Base-by-base conservation (phyloP, 768 basidiomycete genomes). In the Pleurotus platypus region DNA sequence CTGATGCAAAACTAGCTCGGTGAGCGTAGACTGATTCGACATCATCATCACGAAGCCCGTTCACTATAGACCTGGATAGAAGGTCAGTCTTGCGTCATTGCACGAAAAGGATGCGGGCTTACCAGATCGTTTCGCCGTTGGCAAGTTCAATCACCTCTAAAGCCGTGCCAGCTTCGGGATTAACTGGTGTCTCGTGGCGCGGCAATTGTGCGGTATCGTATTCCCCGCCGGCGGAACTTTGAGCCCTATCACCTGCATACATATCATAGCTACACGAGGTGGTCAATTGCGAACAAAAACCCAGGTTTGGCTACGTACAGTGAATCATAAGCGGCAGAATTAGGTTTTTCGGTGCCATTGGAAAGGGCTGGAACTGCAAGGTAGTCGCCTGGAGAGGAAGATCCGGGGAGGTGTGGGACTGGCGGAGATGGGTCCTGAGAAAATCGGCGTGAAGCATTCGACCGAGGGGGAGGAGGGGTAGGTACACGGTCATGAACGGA, bases 51-150 rank as follows among this genome's bases (percentile, higher is more conserved):
- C 92, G 85, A 60, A 94, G 73, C 12, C 89, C 88, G 64, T 92
- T 90, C 48, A 94, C 89, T 62, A 93, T 88, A 60, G 84, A 85
- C 90, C 90, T 89, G 64, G 49, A 24, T 30, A 24, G 40, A 39
- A 53, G 27, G 38, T 57, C 49, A 39, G 27, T 43, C 46, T 16
- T 5, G 45, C 20, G 22, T 13, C 43, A 27, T 20, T 18, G 51
- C 49, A 30, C 35, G 4, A 58, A 47, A 37, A 57, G 46, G 35
- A 56, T 18, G 39, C 38, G 49, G 37, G 60, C 46, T 46, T 22
- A 90, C 92, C 92, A 94, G 59, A 94, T 85, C 6, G 89, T 90
- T 67, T 92, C 86, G 20, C 92, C 92, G 66, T 92, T 92, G n/a
- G 89, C 88, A 64, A 92, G 73, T 66, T 93, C 88, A 55, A 93